phyloP scores from a whole-genome alignment of 2,329 filamentous ascomycete genomes.

The Blumeria hordei region DNA sequence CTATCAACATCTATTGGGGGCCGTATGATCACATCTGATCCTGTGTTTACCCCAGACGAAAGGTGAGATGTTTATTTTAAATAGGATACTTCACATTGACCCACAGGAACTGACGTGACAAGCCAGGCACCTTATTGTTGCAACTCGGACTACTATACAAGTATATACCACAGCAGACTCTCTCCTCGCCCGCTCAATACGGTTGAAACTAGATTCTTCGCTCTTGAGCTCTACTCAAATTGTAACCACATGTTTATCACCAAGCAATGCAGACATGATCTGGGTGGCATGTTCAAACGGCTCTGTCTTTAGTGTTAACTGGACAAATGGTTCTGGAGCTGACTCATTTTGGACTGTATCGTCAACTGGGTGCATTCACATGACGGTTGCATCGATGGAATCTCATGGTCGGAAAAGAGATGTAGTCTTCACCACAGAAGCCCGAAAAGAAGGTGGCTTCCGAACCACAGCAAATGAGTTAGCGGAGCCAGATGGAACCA shows the following conservation, averaged over 20 bases:
- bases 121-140: constrained; percentile 41
- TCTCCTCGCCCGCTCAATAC: constrained; percentile 49
- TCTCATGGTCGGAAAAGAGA: constrained; percentile 14
- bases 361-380: constrained; percentile 14
- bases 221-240: constrained; percentile 11
- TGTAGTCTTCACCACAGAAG: constrained; percentile 16
- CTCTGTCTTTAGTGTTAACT: constrained; percentile 30
- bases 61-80: constrained; percentile 19
- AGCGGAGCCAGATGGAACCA: constrained; percentile 12
- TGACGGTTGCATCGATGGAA: constrained; percentile 16
- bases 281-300: constrained; percentile 38
- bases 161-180: constrained; percentile 67
- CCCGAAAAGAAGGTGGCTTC: constrained; percentile 12
- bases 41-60: constrained; percentile 35
- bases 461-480: constrained; percentile 16
- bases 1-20: constrained; percentile 41
- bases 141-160: constrained; percentile 50
- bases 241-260: constrained; percentile 19
- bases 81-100: constrained; percentile 12
- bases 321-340: constrained; percentile 24
- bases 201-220: constrained; percentile 19
- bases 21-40: constrained; percentile 38
- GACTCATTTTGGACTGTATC: constrained; percentile 19
- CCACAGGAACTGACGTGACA: constrained; percentile 4
- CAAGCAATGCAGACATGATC: constrained; percentile 21